Evolutionary conservation across 306 rosid genomes (phyloP), one percentile per base, ranked within the genome.

Genomic region (Lablab purpureus): DNA sequence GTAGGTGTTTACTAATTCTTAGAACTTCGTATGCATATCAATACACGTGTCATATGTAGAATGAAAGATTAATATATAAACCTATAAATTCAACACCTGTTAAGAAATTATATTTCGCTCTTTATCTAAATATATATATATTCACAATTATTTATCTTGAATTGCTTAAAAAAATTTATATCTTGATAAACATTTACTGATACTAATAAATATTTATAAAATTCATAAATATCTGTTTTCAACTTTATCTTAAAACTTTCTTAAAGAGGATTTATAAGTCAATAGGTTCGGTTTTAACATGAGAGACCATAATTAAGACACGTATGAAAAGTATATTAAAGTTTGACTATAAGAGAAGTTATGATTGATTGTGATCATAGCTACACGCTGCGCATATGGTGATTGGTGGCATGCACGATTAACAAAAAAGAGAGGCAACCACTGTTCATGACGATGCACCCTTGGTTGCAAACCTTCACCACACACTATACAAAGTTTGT

Each of bases 361-460:
- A 77, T 78, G 18, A 77, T 77, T 66, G 64, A 37, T 54, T 10
- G 81, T 77, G 1, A 66, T 64, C 15, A 52, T 77, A 15, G 15
- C 67, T 37, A 50, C 75, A 68, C 50, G 40, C 22, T 51, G 30
- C 3, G 22, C 55, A 43, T 12, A 54, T 67, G 62, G 52, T 50
- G 28, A 62, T 68, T 54, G 69, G 75, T 78, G 69, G 11, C 36
- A 41, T n/a, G 76, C 70, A 41, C 70, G 50, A 56, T 56, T 78
- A n/a, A 58, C 63, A 5, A 78, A 36, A 59, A 27, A 27, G 40
- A 45, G 34, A 70, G 18, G 43, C 64, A 37, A 67, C 34, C 32
- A 65, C 36, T 40, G 25, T 34, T 50, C 59, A 77, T 65, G 19
- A 77, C 27, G 72, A 21, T 77, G 81, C 73, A 13, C 73, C 73